These are phyloP conservation scores for Pleurotus tuoliensis DNA, from an alignment of 768 basidiomycete species.

Conservation along the genomic window DNA sequence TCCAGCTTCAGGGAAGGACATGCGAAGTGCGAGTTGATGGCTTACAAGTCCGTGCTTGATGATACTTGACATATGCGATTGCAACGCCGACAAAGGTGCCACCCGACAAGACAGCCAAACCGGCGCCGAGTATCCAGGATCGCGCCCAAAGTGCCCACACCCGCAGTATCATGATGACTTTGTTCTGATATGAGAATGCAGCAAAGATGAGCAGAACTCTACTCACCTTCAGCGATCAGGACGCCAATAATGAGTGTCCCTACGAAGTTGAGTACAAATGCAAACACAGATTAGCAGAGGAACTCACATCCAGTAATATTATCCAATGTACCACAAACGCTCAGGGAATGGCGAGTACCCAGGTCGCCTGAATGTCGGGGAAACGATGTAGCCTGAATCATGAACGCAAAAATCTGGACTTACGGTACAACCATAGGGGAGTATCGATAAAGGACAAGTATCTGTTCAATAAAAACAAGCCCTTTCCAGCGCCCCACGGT, in stretches of 20 bases:
- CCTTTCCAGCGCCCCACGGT: background rate
- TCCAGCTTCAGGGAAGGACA: too few relatives aligned
- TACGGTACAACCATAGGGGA: background rate
- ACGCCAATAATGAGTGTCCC: background rate
- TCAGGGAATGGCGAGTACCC: background rate
- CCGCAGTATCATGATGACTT: constrained; percentile 4
- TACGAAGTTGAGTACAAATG: background rate
- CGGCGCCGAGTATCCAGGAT: background rate
- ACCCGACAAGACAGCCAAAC: background rate
- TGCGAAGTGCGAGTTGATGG: too few relatives aligned
- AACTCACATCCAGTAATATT: background rate
- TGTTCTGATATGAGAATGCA: background rate
- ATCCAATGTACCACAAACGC: background rate
- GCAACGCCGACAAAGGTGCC: background rate
- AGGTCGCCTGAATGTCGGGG: background rate
- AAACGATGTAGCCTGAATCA: background rate
- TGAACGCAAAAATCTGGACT: background rate
- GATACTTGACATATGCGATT: background rate
- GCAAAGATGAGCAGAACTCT: background rate
- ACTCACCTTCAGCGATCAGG: background rate
- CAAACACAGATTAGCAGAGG: too few relatives aligned
- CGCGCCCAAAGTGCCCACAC: constrained; percentile 6
- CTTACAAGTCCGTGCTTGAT: too few relatives aligned
- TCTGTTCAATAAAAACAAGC: background rate
- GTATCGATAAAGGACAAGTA: background rate